Conservation (phyloP, 768 basidiomycete species). For the Asterophora lycoperdoides region DNA sequence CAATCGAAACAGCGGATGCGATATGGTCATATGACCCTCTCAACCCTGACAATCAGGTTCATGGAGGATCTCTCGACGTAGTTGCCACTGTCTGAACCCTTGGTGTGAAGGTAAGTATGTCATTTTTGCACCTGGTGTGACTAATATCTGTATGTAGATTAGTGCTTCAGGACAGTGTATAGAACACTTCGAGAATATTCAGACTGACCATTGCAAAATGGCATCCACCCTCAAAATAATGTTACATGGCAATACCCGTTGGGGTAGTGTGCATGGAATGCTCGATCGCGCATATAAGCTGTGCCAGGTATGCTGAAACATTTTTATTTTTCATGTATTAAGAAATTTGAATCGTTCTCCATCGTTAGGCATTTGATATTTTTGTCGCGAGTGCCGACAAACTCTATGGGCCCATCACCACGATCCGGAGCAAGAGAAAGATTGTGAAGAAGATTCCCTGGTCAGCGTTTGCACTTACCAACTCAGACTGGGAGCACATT, state of each 20-base stretch:
- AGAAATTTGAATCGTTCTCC: too few species aligned
- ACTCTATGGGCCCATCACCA: constrained; percentile 10
- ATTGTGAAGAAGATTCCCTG: constrained; percentile 14
- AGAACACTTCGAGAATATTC: constrained; percentile 20
- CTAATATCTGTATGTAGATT: constrained; percentile 16
- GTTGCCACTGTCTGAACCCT: constrained; percentile 26
- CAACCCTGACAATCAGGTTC: constrained; percentile 19
- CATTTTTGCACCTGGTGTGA: neutral
- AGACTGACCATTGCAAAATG: constrained; percentile 5
- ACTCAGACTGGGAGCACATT: constrained; percentile 10
- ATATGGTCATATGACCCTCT: constrained; percentile 34
- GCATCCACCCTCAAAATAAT: constrained; percentile 21
- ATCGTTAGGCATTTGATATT: constrained; percentile 12
- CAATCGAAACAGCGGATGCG: constrained; percentile 21
- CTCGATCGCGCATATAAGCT: constrained; percentile 4
- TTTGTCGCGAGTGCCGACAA: constrained; percentile 11
- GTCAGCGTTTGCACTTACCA: constrained; percentile 6
- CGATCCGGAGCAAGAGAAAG: neutral
- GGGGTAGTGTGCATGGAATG: constrained; percentile 7
- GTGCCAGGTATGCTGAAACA: constrained; percentile 2
- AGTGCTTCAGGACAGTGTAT: constrained; percentile 21
- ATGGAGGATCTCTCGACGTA: constrained; percentile 25
- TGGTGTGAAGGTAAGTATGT: constrained; percentile 25
- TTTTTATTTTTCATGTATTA: neutral
- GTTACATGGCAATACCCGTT: constrained; percentile 17